Conservation (phyloP, 331 rosid species). For the Telfairia occidentalis region DNA sequence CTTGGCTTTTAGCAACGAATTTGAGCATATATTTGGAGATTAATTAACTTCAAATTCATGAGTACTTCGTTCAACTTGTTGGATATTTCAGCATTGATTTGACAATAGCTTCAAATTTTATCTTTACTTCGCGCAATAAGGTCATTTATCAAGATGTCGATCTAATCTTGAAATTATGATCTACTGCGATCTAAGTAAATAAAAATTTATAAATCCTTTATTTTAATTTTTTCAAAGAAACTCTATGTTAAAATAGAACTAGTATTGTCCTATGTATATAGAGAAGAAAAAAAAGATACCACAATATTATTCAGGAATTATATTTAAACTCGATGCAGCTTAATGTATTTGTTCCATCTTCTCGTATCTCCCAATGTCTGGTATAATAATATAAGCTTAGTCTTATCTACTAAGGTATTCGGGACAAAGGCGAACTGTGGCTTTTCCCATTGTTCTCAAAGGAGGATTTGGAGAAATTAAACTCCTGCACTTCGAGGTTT, state of each 20-base stretch:
- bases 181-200: not conserved
- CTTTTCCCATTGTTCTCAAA: slow-evolving; percentile 54
- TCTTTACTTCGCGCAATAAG: too few species aligned
- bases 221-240: not conserved
- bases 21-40: too few species aligned
- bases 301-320: too few species aligned
- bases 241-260: too few species aligned
- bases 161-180: not conserved
- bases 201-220: not conserved
- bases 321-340: not conserved
- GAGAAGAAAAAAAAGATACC: too few species aligned
- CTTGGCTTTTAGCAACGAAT: too few species aligned
- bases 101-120: too few species aligned
- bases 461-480: slow-evolving; percentile 59
- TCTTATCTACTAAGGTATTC: slow-evolving; percentile 36
- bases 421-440: slow-evolving; percentile 78
- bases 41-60: too few species aligned
- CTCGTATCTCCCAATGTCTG: not conserved
- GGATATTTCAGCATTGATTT: too few species aligned
- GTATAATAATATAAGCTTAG: not conserved
- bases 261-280: too few species aligned
- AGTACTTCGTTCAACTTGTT: too few species aligned
- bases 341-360: not conserved
- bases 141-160: not conserved
- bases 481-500: slow-evolving; percentile 61